phyloP scores from a whole-genome alignment of 2,329 filamentous ascomycete genomes.

The Epichloe brachyelytri region DNA sequence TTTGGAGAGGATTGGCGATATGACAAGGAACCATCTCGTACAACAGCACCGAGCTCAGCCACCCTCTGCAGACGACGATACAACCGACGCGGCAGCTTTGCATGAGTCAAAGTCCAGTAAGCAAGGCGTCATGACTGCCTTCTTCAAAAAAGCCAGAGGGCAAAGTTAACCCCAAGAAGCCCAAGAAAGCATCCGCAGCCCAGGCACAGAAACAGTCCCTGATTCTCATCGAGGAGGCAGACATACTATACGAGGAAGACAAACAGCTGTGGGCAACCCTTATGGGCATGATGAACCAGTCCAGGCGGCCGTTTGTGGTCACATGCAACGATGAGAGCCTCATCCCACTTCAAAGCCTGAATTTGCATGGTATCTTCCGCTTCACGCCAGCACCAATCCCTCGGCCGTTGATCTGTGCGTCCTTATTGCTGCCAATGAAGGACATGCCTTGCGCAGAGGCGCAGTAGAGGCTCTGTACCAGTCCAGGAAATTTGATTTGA shows the following conservation, averaged over 20 bases:
- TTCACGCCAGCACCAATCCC: conserved; percentile 52
- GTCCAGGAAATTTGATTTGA: conserved; percentile 57
- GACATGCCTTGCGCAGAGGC: conserved; percentile 59
- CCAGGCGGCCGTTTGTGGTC: conserved; percentile 84
- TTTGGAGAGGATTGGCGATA: conserved; percentile 83
- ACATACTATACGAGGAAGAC: conserved; percentile 89
- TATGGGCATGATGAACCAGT: conserved; percentile 62
- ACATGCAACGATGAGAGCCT: conserved; percentile 87
- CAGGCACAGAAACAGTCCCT: conserved; percentile 78
- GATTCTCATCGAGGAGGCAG: conserved; percentile 87
- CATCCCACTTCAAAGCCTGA: conserved; percentile 62
- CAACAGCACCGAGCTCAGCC: conserved; percentile 29
- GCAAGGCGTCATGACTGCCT: conserved; percentile 67
- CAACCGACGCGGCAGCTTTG: conserved; percentile 17
- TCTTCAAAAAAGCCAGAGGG: conserved; percentile 51
- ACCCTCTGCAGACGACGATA: conserved; percentile 14
- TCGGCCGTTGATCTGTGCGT: conserved; percentile 70
- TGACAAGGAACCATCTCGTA: conserved; percentile 92
- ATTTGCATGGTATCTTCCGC: conserved; percentile 74
- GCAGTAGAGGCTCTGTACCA: conserved; percentile 59
- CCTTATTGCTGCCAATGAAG: conserved; percentile 75
- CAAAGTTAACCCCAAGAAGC: conserved; percentile 15
- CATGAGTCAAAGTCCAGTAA: conserved; percentile 53
- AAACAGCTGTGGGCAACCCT: conserved; percentile 88
- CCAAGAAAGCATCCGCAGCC: conserved; percentile 17